Percentiles rank a stretch among this genome's conserved stretches.
These are phyloP conservation scores for Stenocarpella maydis DNA, from an alignment of 2,329 filamentous ascomycete genomes.

Conservation along the genomic window DNA sequence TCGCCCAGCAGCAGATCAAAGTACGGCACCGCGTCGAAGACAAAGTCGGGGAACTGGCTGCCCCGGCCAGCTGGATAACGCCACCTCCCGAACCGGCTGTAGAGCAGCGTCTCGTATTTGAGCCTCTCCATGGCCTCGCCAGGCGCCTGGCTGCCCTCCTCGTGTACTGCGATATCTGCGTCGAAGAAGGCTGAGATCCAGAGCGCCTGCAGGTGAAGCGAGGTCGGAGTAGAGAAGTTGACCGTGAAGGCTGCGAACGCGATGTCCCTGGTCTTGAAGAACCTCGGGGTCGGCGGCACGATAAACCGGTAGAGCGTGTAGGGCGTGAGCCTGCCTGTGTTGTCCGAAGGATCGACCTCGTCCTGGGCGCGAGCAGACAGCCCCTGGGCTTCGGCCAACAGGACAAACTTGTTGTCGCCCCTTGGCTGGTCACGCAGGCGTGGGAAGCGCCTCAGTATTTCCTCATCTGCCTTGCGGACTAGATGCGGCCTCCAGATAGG, in stretches of 20 bases:
- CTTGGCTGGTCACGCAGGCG: conserved; percentile 60
- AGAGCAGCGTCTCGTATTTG: conserved; percentile 65
- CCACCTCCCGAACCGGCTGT: conserved; percentile 74
- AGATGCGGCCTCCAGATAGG: conserved; percentile 46
- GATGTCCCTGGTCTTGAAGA: conserved; percentile 50
- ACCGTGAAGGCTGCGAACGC: conserved; percentile 55
- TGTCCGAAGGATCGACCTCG: conserved; percentile 41
- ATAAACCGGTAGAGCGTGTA: conserved; percentile 58
- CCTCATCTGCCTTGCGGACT: conserved; percentile 55
- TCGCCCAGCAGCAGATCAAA: conserved; percentile 73
- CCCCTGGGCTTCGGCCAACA: conserved; percentile 49
- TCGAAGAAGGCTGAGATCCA: conserved; percentile 74
- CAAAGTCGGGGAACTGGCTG: conserved; percentile 70
- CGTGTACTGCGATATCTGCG: conserved; percentile 49
- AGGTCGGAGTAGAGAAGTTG: conserved; percentile 52
- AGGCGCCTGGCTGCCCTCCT: neutral
- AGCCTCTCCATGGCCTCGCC: conserved; percentile 52
- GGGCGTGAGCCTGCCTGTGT: conserved; percentile 44
- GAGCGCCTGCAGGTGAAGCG: conserved; percentile 60
- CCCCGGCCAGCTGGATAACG: conserved; percentile 70
- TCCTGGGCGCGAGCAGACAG: conserved; percentile 40
- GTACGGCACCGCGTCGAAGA: conserved; percentile 80
- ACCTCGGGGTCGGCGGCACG: conserved; percentile 49
- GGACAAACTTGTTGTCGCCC: conserved; percentile 52
- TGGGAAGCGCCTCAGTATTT: conserved; percentile 63